Evolutionary conservation across 345 rosid genomes (phyloP), one percentile per base, ranked within the genome.

Genomic region (Rhizophora mangle): DNA sequence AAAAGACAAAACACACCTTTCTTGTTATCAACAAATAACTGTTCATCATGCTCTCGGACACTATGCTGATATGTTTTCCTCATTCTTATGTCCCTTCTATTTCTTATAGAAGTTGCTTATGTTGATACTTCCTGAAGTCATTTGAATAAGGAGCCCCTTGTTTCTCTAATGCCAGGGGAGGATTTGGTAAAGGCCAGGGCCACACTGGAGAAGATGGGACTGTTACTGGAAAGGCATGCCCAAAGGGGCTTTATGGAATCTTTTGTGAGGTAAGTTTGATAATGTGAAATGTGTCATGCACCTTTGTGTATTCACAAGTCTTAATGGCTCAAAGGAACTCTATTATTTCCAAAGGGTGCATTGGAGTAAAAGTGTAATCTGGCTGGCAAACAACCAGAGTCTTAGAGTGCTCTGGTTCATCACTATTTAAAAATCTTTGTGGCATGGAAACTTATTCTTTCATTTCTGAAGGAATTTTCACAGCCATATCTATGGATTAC

Each of bases 201-300:
- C 84, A 52, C 81, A 39, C 82, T 68, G 98, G 98, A 60, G 91
- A 68, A 73, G 76, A 80, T 53, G 98, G 96, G 34, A 87, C 96
- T 64, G 80, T 89, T 65, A 93, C 98, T 11, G 98, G 98, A 71
- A 93, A 81, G 78, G 84, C 88, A 59, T 93, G 98, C 77, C 96
- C 98, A 8, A 78, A 79, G 74, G 98, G 98, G 31, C 96, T 93
- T 58, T 84, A 84, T 82, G 98, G 98, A 24, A 78, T 86, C 69
- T 93, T 84, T 72, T 93, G 98, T 66, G 82, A 90, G 98, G 98
- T 88, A 85, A 11, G 43, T 62, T 60, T 74, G 55, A 53, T 52
- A 26, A 52, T 3, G 19, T 43, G 49, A 43, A 43, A 43, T 15
- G 4, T 13, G 49, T 43, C 49, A 13, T 15, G 18, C 4, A 13